Conservation (phyloP, 2,329 filamentous ascomycete species). For the Neonectria faginata region DNA sequence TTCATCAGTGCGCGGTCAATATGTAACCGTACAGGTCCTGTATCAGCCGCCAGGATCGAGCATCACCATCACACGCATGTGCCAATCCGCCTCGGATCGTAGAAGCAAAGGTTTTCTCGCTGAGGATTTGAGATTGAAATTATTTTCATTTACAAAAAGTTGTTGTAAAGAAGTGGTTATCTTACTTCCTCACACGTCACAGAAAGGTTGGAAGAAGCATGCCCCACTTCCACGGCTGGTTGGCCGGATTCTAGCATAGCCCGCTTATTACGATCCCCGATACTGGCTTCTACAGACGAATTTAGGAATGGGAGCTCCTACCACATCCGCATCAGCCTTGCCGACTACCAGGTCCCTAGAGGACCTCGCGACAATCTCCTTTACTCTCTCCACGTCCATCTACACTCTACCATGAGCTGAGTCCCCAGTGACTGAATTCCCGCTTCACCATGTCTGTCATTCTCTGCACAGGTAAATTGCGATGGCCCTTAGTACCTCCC, state of each 20-base stretch:
- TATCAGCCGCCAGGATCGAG: neutral
- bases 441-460: constrained; percentile 67
- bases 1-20: neutral
- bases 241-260: constrained; percentile 5
- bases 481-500: constrained; percentile 1
- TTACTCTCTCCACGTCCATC: constrained; percentile 1
- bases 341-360: constrained; percentile 33
- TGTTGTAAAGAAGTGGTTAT: neutral
- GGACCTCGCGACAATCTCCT: constrained; percentile 25
- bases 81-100: neutral
- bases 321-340: constrained; percentile 24
- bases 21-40: neutral
- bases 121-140: too few species aligned
- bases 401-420: constrained; percentile 42
- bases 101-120: neutral
- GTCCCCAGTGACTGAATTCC: constrained; percentile 30
- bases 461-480: constrained; percentile 68
- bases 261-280: constrained; percentile 24
- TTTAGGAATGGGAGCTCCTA: constrained; percentile 38
- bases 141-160: neutral
- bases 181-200: neutral
- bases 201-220: neutral
- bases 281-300: constrained; percentile 24
- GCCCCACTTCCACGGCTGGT: neutral
- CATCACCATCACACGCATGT: neutral